phyloP scores from a whole-genome alignment of 2,329 filamentous ascomycete species.

The Davidsoniella australis region DNA sequence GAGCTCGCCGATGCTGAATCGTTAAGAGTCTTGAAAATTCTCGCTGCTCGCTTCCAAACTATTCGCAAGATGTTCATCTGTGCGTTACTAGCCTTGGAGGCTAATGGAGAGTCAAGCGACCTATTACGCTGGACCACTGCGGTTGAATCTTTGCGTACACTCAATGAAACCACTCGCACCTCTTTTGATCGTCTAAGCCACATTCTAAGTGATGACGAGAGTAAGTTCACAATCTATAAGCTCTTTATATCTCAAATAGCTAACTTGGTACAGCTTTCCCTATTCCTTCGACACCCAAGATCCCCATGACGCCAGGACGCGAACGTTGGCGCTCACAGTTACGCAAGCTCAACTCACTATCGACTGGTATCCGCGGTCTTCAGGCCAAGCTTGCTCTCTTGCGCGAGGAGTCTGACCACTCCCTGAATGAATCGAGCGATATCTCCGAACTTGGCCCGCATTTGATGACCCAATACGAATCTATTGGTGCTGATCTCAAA shows the following conservation, averaged over 20 bases:
- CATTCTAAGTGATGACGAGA: slow-evolving; percentile 65
- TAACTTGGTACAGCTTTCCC: slow-evolving; percentile 28
- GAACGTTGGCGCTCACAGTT: slow-evolving; percentile 77
- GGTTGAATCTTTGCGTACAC: slow-evolving; percentile 51
- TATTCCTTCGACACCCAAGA: slow-evolving; percentile 37
- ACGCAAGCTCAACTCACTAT: slow-evolving; percentile 73
- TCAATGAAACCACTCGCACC: slow-evolving; percentile 43
- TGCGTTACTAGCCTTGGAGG: slow-evolving; percentile 73
- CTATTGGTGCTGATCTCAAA: slow-evolving; percentile 75
- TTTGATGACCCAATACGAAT: slow-evolving; percentile 82
- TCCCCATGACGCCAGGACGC: slow-evolving; percentile 50
- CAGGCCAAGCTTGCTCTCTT: slow-evolving; percentile 90
- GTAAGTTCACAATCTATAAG: slow-evolving; percentile 28
- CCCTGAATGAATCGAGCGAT: slow-evolving; percentile 55
- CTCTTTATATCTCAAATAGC: slow-evolving; percentile 3
- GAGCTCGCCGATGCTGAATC: slow-evolving; percentile 61
- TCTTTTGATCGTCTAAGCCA: slow-evolving; percentile 49
- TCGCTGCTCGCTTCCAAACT: slow-evolving; percentile 64
- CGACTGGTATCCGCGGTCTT: slow-evolving; percentile 74
- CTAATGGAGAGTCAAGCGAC: slow-evolving; percentile 60
- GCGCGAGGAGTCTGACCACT: slow-evolving; percentile 71
- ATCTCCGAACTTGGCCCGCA: slow-evolving; percentile 61
- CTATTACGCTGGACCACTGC: slow-evolving; percentile 63
- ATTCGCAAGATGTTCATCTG: slow-evolving; percentile 76
- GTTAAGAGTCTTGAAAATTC: slow-evolving; percentile 62